phyloP scores from a whole-genome alignment of 1,139 yeast genomes.

The Nakaseomyces uthaithaninus region DNA sequence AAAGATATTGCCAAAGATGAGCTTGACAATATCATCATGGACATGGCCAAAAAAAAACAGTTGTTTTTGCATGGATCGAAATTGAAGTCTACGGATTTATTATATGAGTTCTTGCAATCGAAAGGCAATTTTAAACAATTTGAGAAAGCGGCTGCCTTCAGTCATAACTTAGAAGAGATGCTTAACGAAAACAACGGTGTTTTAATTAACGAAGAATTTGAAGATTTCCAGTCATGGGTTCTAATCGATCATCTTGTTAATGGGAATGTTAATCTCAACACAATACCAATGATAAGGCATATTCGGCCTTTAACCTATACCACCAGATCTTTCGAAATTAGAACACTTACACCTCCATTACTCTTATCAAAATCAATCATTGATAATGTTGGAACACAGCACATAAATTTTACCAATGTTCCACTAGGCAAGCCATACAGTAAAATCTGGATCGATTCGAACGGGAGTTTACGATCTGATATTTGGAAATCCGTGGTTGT shows the following conservation, averaged over 20 bases:
- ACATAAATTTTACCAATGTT: constrained; percentile 27
- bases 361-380: constrained; percentile 11
- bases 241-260: constrained; percentile 23
- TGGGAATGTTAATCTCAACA: constrained; percentile 14
- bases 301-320: constrained; percentile 26
- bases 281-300: constrained; percentile 21
- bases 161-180: constrained; percentile 18
- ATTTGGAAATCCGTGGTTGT: constrained; percentile 55
- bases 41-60: constrained; percentile 31
- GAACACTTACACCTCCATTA: constrained; percentile 29
- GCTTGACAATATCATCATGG: constrained; percentile 28
- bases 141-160: constrained; percentile 16
- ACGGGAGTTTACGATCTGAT: constrained; percentile 48
- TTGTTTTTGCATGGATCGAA: constrained; percentile 25
- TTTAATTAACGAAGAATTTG: constrained; percentile 26
- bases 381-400: not conserved
- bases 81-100: constrained; percentile 22
- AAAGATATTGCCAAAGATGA: constrained; percentile 21
- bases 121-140: constrained; percentile 21
- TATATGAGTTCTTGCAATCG: constrained; percentile 20
- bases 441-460: constrained; percentile 62
- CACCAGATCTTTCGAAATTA: constrained; percentile 28
- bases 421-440: constrained; percentile 59
- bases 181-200: constrained; percentile 21
- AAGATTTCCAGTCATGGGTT: constrained; percentile 22